Conservation (phyloP, 2,329 filamentous ascomycete species). For the Claviceps sp. region DNA sequence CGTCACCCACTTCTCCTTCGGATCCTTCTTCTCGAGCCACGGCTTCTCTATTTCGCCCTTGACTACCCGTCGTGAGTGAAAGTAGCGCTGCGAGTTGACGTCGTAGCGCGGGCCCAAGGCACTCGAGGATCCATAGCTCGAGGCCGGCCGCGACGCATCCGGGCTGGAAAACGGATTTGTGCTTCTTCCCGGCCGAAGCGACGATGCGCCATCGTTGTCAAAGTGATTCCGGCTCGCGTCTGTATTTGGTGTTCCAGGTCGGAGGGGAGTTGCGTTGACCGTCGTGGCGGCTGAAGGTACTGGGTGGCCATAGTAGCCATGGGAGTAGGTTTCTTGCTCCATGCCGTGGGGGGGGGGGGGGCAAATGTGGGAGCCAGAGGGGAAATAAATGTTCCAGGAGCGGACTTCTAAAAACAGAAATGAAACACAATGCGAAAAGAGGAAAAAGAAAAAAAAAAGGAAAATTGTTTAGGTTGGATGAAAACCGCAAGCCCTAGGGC, state of each 20-base stretch:
- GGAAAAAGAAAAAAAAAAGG: neutral
- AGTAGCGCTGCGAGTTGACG: conserved; percentile 41
- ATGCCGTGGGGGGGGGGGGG: conserved; percentile 8
- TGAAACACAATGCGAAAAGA: neutral
- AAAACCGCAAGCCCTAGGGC: no score
- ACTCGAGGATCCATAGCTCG: conserved; percentile 33
- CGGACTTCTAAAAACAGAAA: neutral
- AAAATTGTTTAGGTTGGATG: no score
- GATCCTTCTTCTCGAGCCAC: conserved; percentile 60
- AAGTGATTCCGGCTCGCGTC: conserved; percentile 27
- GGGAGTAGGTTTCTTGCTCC: conserved; percentile 14
- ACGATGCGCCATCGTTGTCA: conserved; percentile 25
- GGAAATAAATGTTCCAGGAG: no score
- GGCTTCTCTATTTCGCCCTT: conserved; percentile 65
- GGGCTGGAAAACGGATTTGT: conserved; percentile 35
- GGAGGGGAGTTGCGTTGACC: conserved; percentile 25
- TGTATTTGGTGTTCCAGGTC: conserved; percentile 28
- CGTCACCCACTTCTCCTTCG: conserved; percentile 75
- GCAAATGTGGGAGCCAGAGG: no score
- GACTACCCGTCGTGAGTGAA: conserved; percentile 58
- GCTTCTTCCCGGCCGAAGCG: conserved; percentile 15
- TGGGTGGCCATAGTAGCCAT: conserved; percentile 15
- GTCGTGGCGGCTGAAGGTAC: conserved; percentile 24
- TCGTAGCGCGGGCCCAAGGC: conserved; percentile 23
- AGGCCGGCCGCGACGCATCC: conserved; percentile 29